Percentiles rank a stretch among this genome's conserved stretches.
Conservation (phyloP, 257 asterid species). For the Lantana camara region DNA sequence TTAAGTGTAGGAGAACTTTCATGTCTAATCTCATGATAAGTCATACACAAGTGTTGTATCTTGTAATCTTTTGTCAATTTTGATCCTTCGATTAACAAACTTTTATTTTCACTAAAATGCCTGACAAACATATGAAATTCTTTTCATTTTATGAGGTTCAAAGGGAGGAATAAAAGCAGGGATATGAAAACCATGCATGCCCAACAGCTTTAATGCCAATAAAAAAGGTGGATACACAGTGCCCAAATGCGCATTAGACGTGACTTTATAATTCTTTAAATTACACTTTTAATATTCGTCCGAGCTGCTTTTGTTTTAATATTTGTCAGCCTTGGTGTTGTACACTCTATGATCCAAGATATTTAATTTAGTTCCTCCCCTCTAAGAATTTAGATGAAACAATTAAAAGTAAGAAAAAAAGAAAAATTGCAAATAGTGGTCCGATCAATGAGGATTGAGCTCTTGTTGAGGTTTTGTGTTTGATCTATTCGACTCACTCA, state of each 20-base stretch:
- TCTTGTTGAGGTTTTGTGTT: too few species aligned
- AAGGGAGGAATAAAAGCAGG: neutral
- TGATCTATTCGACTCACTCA: too few species aligned
- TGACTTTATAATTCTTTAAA: constrained; percentile 14
- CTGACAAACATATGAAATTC: too few species aligned
- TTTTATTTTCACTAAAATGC: too few species aligned
- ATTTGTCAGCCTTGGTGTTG: constrained; percentile 1
- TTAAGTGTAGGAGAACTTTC: too few species aligned
- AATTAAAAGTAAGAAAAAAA: neutral
- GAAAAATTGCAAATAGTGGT: neutral
- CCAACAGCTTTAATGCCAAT: constrained; percentile 30
- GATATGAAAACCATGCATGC: constrained; percentile 7
- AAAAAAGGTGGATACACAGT: constrained; percentile 29
- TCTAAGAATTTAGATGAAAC: constrained; percentile 24
- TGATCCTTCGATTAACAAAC: too few species aligned
- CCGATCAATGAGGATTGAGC: too few species aligned
- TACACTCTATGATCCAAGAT: neutral
- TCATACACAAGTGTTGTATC: too few species aligned
- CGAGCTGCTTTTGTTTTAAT: neutral
- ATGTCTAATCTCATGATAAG: too few species aligned
- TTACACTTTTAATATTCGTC: constrained; percentile 5
- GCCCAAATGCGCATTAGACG: constrained; percentile 26
- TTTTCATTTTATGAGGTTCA: too few species aligned
- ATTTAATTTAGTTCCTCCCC: constrained; percentile 16
- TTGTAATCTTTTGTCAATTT: too few species aligned